Percentiles rank a stretch among this genome's conserved stretches.
Evolutionary conservation across 1,139 yeast species (phyloP).

Genomic region (Yamadazyma kanchanaburiensis): DNA sequence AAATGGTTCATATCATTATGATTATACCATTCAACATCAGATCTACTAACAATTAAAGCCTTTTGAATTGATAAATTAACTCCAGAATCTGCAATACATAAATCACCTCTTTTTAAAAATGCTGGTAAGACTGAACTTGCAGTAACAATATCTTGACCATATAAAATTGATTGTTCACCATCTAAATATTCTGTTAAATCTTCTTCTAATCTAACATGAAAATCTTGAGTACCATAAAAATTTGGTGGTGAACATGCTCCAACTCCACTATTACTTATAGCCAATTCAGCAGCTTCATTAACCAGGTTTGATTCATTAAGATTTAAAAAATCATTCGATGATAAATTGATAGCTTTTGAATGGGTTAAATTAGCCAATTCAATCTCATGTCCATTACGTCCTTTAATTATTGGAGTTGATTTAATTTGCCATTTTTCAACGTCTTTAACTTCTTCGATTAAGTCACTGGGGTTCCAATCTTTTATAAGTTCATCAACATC

Average conservation of each 20-base stretch:
- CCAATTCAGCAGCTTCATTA: conserved; percentile 52
- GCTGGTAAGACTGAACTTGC: conserved; percentile 97
- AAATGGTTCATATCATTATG: conserved; percentile 88
- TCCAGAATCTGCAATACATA: conserved; percentile 83
- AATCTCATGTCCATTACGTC: conserved; percentile 54
- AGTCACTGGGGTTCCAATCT: conserved; percentile 90
- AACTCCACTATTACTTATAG: conserved; percentile 76
- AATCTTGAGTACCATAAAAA: conserved; percentile 94
- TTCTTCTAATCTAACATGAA: conserved; percentile 77
- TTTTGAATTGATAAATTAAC: conserved; percentile 79
- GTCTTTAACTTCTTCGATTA: conserved; percentile 53
- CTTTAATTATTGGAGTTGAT: conserved; percentile 60
- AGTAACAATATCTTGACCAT: conserved; percentile 91
- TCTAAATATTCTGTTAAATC: conserved; percentile 73
- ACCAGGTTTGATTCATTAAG: conserved; percentile 49
- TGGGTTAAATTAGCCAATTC: conserved; percentile 16
- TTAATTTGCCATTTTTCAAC: conserved; percentile 61
- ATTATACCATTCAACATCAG: conserved; percentile 77
- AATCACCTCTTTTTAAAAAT: conserved; percentile 92
- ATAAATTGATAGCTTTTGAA: conserved; percentile 52
- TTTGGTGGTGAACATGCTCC: conserved; percentile 99
- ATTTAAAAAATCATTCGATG: conserved; percentile 61
- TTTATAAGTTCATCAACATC: conserved; percentile 83
- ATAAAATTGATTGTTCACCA: conserved; percentile 74
- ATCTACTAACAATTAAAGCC: conserved; percentile 82